Base-by-base conservation (phyloP, 1,139 yeast genomes). In the Suhomyces bokatorum region DNA sequence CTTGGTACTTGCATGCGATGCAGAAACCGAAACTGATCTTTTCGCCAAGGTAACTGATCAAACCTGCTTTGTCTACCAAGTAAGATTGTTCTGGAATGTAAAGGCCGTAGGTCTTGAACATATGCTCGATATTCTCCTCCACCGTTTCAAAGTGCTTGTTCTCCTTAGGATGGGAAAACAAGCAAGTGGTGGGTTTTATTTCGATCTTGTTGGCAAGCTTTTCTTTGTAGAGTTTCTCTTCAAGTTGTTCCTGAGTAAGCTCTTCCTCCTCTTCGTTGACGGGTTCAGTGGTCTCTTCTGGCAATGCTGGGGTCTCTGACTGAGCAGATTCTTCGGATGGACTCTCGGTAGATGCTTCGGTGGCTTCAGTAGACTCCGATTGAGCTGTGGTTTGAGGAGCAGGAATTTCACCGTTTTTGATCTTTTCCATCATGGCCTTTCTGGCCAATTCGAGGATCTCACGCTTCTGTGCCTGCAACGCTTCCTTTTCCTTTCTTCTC, bases 11-110 rank as follows among this genome's bases (percentile, higher is more conserved):
- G 64, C 99, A 93, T 41, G 83, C 79, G 41, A 93, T 67, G 64
- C 99, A 93, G 56, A 87, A 81, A 36, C 97, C 97, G 39, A 85
- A 76, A 11, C 95, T 89, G 49, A 93, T 81, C 58, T 87, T 85
- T 54, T 90, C 96, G 22, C 87, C 89, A 47, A 95, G 67, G 57
- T 88, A 89, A 7, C 71, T 67, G 34, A 95, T 64, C 43, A 93
- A 72, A 0, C 98, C 99, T 35, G 71, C 75, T 43, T 80, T 67
- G 62, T 93, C 88, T 0, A 70, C 72, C 43, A 93, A 72, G 59
- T 80, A 93, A 24, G 78, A 77, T 47, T 75, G 71, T 63, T 93
- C 98, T 0, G 99, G 99, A 14, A 93, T 75, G 53, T 86, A 93
- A 39, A 93, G 73, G 1, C 98, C 97, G 64, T 86, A 96, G 33